Evolutionary conservation across 768 basidiomycete species (phyloP).

Genomic region (Kwoniella shandongensis): DNA sequence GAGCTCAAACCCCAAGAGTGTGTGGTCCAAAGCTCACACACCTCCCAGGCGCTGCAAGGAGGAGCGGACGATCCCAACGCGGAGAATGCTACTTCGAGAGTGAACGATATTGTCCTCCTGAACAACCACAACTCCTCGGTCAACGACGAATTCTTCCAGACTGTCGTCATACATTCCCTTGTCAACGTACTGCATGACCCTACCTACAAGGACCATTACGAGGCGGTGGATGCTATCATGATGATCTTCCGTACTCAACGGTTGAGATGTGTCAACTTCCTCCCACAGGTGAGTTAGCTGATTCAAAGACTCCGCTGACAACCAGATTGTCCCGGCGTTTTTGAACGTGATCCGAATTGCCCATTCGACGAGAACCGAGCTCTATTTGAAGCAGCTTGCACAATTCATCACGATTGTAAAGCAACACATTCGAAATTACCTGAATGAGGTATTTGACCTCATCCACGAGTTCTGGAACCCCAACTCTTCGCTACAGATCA

Average conservation of each 20-base stretch:
- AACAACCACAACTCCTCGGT: constrained; percentile 57
- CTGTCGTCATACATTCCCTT: constrained; percentile 85
- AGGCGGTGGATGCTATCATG: constrained; percentile 96
- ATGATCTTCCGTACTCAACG: constrained; percentile 98
- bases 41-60: constrained; percentile 51
- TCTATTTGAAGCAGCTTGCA: constrained; percentile 86
- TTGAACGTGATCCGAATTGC: constrained; percentile 74
- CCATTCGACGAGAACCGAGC: constrained; percentile 76
- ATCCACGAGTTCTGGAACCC: constrained; percentile 87
- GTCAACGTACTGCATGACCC: constrained; percentile 85
- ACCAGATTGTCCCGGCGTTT: constrained; percentile 85
- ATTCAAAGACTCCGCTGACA: background rate
- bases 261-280: constrained; percentile 88
- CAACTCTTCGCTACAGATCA: constrained; percentile 71
- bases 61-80: constrained; percentile 65
- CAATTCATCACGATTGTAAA: constrained; percentile 95
- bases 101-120: constrained; percentile 56
- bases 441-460: constrained; percentile 76
- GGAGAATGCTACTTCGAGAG: constrained; percentile 59
- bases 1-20: constrained; percentile 21
- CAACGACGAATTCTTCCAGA: constrained; percentile 96
- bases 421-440: constrained; percentile 91
- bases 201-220: constrained; percentile 80
- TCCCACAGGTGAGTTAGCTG: constrained; percentile 70
- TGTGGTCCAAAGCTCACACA: constrained; percentile 52